Evolutionary conservation across 352 stramenopile genomes (phyloP).

Genomic region (Thraustotheca clavata): DNA sequence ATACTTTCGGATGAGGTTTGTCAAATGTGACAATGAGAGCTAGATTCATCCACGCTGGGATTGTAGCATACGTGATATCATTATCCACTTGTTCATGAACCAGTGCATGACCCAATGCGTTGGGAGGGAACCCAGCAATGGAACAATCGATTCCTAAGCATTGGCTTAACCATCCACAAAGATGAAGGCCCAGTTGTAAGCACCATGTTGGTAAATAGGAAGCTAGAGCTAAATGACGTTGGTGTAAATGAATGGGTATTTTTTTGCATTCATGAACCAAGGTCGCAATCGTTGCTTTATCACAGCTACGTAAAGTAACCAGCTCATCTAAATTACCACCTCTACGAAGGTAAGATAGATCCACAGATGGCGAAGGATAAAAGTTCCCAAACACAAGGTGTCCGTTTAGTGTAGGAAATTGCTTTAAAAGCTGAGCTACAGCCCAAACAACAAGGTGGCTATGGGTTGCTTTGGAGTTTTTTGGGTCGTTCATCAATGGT

Average conservation of each 20-base stretch:
- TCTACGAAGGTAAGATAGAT: conserved; percentile 54
- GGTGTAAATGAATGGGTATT: too few relatives aligned
- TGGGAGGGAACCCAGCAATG: conserved; percentile 46
- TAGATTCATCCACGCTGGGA: conserved; percentile 51
- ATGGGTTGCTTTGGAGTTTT: conserved; percentile 48
- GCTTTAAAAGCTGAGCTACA: conserved; percentile 39
- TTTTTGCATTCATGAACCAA: conserved; percentile 37
- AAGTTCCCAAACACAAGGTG: conserved; percentile 65
- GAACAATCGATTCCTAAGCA: conserved; percentile 44
- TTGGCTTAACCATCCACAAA: conserved; percentile 55
- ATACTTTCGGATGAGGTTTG: conserved; percentile 49
- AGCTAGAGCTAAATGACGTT: too few relatives aligned
- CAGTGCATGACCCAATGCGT: conserved; percentile 66
- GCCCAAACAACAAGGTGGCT: conserved; percentile 58
- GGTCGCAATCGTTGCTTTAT: conserved; percentile 52
- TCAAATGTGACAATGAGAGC: conserved; percentile 64
- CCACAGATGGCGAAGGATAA: conserved; percentile 47
- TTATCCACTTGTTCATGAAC: conserved; percentile 66
- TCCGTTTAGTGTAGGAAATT: conserved; percentile 55
- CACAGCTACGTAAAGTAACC: conserved; percentile 36
- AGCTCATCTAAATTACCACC: conserved; percentile 49
- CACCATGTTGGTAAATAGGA: conserved; percentile 42
- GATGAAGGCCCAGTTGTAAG: conserved; percentile 43
- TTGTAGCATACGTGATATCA: conserved; percentile 53
- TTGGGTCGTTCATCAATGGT: conserved; percentile 42